Evolutionary conservation across 2,329 filamentous ascomycete species (phyloP).

Genomic region (Colletotrichum tabaci): DNA sequence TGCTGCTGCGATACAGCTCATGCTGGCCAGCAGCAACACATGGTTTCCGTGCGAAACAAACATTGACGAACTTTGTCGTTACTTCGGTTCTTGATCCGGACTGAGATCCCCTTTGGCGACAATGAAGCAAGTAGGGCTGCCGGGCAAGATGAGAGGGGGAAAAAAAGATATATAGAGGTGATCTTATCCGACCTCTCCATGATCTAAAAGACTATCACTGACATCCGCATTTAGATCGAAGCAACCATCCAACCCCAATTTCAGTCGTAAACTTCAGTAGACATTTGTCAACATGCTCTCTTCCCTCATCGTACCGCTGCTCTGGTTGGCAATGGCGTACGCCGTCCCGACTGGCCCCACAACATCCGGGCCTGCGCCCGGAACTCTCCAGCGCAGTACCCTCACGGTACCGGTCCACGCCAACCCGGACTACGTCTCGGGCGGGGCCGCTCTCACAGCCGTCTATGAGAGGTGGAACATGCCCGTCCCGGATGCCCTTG

Average conservation of each 20-base stretch:
- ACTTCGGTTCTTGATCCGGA: constrained; percentile 2
- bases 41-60: constrained; percentile 17
- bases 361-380: not conserved
- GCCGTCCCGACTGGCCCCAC: constrained; percentile 12
- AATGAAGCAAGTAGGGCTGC: not conserved
- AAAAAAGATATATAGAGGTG: not conserved
- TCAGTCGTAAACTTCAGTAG: not conserved
- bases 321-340: constrained; percentile 11
- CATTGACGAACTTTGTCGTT: not conserved
- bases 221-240: not conserved
- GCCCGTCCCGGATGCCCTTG: constrained; percentile 31
- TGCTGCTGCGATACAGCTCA: not conserved
- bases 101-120: not conserved
- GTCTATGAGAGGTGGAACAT: constrained; percentile 36
- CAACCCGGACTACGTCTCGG: constrained; percentile 29
- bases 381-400: constrained; percentile 12
- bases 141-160: not conserved
- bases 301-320: constrained; percentile 2
- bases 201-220: not conserved
- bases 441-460: constrained; percentile 35
- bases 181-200: not conserved
- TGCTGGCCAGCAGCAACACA: not conserved
- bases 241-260: not conserved
- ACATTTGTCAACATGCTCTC: not conserved
- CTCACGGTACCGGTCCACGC: constrained; percentile 25